phyloP scores from a whole-genome alignment of 345 rosid species.

The Aquilaria sinensis region DNA sequence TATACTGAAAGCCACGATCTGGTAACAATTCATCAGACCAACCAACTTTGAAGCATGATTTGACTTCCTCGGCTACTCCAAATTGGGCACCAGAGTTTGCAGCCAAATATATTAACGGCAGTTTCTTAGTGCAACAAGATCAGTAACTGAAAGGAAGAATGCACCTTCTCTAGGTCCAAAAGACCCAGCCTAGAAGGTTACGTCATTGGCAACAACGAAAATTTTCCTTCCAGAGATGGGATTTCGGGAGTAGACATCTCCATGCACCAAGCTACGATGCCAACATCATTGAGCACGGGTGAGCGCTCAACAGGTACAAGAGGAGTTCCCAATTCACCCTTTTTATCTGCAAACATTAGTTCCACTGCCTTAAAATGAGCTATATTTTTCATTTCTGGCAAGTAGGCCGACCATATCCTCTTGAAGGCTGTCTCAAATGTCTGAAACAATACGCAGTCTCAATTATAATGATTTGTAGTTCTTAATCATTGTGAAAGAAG shows the following conservation, averaged over 20 bases:
- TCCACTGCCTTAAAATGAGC: constrained; percentile 54
- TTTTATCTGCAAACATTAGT: constrained; percentile 66
- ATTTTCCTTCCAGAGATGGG: constrained; percentile 79
- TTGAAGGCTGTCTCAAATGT: constrained; percentile 83
- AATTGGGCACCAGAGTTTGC: constrained; percentile 99
- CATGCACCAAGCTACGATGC: constrained; percentile 98
- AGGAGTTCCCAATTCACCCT: constrained; percentile 67
- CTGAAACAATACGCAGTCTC: constrained; percentile 29
- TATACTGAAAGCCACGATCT: constrained; percentile 87
- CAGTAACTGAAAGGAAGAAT: constrained; percentile 88
- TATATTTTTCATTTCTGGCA: constrained; percentile 36
- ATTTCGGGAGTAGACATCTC: constrained; percentile 92
- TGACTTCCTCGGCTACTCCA: constrained; percentile 96
- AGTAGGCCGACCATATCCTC: constrained; percentile 61
- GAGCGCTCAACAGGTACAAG: constrained; percentile 56
- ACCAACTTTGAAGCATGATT: constrained; percentile 81
- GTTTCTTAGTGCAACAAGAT: constrained; percentile 79
- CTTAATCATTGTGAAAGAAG: too few species aligned
- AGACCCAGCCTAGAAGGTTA: constrained; percentile 96
- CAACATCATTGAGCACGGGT: constrained; percentile 80
- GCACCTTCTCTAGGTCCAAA: constrained; percentile 98
- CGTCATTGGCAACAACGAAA: constrained; percentile 80
- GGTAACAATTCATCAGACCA: constrained; percentile 90
- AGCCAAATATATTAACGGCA: constrained; percentile 93
- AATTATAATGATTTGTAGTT: too few species aligned